Percentiles rank a stretch among this genome's conserved stretches.
Evolutionary conservation across 73 alveolate species (phyloP).

Genomic region (Paramecium octaurelia): DNA sequence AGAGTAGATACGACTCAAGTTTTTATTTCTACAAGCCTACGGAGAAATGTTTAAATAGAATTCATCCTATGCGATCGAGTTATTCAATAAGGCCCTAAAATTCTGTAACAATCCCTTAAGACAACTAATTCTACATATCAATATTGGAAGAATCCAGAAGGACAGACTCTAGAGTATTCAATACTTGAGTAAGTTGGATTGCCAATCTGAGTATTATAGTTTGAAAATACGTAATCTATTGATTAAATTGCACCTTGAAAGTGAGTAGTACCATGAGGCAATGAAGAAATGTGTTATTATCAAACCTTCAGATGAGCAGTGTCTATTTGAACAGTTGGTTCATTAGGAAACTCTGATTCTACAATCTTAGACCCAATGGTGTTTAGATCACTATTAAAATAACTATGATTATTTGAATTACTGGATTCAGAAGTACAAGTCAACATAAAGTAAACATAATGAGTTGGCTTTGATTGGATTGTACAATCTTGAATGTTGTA

Average conservation of each 20-base stretch:
- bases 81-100: background rate
- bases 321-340: background rate
- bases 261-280: background rate
- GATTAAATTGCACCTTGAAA: background rate
- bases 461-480: background rate
- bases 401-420: background rate
- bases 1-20: background rate
- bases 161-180: background rate
- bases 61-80: background rate
- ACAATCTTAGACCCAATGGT: background rate
- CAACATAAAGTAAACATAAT: background rate
- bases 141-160: background rate
- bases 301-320: background rate
- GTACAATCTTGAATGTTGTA: background rate
- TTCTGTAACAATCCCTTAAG: background rate
- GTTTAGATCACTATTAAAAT: slow-evolving; percentile 1
- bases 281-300: background rate
- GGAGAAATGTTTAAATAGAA: background rate
- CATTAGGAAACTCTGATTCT: background rate
- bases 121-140: background rate
- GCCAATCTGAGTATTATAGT: background rate
- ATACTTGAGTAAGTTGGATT: background rate
- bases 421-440: background rate
- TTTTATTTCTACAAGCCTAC: background rate
- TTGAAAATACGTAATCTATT: background rate